phyloP scores from a whole-genome alignment of 345 rosid genomes.

The Schrenkiella parvula region DNA sequence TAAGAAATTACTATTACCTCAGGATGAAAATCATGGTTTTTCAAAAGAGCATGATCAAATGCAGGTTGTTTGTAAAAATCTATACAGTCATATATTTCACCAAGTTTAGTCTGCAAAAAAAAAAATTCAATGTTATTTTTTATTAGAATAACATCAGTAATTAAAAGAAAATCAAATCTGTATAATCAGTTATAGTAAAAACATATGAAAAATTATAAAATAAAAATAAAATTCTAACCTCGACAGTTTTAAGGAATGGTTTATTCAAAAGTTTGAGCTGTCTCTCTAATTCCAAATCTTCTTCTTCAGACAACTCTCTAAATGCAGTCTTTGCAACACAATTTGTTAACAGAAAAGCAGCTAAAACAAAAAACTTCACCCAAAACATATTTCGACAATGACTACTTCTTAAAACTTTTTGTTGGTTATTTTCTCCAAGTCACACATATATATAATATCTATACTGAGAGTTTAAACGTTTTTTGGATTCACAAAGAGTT shows the following conservation, averaged over 20 bases:
- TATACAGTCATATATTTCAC: slow-evolving; percentile 26
- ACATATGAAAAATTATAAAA: not conserved
- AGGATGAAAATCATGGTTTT: slow-evolving; percentile 27
- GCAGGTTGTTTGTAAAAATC: slow-evolving; percentile 32
- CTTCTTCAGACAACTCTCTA: slow-evolving; percentile 22
- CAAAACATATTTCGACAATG: not conserved
- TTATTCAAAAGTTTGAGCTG: slow-evolving; percentile 25
- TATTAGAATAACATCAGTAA: not conserved
- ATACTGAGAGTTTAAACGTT: not conserved
- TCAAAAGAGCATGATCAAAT: slow-evolving; percentile 19
- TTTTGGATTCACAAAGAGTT: not conserved
- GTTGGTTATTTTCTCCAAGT: not conserved
- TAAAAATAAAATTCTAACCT: not conserved
- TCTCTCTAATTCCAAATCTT: slow-evolving; percentile 32
- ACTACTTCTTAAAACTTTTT: not conserved
- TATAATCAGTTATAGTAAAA: too few relatives aligned
- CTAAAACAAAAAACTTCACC: not conserved
- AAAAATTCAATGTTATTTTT: not conserved
- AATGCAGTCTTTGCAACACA: not conserved
- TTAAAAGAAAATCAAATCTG: not conserved
- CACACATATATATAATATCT: not conserved
- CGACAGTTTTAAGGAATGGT: slow-evolving; percentile 22
- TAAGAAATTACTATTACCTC: slow-evolving; percentile 3
- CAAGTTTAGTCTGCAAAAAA: slow-evolving; percentile 19
- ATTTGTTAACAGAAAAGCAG: not conserved